Evolutionary conservation across 495 filamentous ascomycete species (phyloP).

Genomic region (Xanthoparmelia taractica): DNA sequence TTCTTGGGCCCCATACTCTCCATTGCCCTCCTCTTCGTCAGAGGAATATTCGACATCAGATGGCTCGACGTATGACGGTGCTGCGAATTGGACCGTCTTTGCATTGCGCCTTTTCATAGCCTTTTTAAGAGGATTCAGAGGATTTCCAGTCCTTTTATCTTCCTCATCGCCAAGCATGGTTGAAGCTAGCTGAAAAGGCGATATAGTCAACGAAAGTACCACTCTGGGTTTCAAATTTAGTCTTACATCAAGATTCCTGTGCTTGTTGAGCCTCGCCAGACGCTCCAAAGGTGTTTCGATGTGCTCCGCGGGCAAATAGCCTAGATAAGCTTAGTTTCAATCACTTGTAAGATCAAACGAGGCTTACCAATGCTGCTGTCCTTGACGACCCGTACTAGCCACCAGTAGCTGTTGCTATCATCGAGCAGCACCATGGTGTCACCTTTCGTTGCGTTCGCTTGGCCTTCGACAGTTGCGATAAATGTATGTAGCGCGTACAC

Average conservation of each 20-base stretch:
- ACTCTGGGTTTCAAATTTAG: neutral
- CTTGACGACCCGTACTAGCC: constrained; percentile 94
- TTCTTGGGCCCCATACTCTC: constrained; percentile 34
- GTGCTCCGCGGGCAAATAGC: constrained; percentile 94
- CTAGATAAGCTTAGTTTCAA: constrained; percentile 41
- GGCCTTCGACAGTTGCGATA: constrained; percentile 92
- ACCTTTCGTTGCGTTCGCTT: constrained; percentile 96
- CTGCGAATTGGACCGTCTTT: constrained; percentile 82
- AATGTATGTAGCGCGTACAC: constrained; percentile 98
- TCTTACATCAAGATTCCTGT: constrained; percentile 92
- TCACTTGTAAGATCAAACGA: neutral
- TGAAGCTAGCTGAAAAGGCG: constrained; percentile 59
- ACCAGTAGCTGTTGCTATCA: constrained; percentile 99
- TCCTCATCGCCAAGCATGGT: constrained; percentile 67
- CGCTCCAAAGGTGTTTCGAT: constrained; percentile 97
- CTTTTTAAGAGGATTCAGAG: constrained; percentile 82
- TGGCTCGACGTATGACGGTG: constrained; percentile 82
- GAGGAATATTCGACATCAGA: constrained; percentile 83
- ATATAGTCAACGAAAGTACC: constrained; percentile 9
- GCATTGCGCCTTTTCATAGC: constrained; percentile 79
- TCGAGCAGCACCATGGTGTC: constrained; percentile 99
- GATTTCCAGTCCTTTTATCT: constrained; percentile 72
- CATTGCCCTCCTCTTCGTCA: constrained; percentile 70
- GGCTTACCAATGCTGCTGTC: constrained; percentile 88
- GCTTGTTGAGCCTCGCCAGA: constrained; percentile 90